A percentile compares a stretch with the other conserved stretches of the same genome.
These are phyloP conservation scores for Luzula sylvatica DNA, from an alignment of 176 grass and related monocot genomes.

Conservation along the genomic window DNA sequence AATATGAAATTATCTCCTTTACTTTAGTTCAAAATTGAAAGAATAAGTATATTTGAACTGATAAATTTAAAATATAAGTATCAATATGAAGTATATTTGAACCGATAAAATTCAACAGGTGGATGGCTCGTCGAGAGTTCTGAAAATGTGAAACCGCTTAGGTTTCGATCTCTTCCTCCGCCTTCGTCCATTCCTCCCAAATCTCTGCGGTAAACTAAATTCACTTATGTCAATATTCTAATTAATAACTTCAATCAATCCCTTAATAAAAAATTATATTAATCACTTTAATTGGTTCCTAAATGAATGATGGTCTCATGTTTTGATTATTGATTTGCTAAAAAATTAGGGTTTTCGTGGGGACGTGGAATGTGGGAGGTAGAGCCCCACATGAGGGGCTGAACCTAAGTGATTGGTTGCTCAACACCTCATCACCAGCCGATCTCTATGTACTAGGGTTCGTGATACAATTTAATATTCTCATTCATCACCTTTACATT, in stretches of 20 bases:
- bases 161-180: slow-evolving; percentile 11
- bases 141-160: slow-evolving; percentile 29
- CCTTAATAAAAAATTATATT: too few species aligned
- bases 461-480: slow-evolving; percentile 1
- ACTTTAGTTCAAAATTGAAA: background rate
- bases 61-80: too few species aligned
- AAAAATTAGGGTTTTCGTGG: slow-evolving; percentile 45
- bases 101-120: too few species aligned
- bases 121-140: slow-evolving; percentile 58
- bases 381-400: slow-evolving; percentile 35
- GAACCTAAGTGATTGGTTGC: slow-evolving; percentile 57
- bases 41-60: too few species aligned
- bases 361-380: slow-evolving; percentile 95
- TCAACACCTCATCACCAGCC: slow-evolving; percentile 21
- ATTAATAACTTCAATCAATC: too few species aligned
- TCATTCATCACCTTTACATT: slow-evolving; percentile 1
- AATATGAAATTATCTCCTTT: too few species aligned
- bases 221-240: background rate
- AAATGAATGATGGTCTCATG: slow-evolving; percentile 11
- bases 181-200: slow-evolving; percentile 29
- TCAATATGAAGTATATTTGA: too few species aligned
- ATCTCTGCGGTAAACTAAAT: slow-evolving; percentile 44
- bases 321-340: background rate
- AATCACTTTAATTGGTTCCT: background rate
- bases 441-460: slow-evolving; percentile 91